These are phyloP conservation scores for Rhododendron ovatum DNA, from an alignment of 148 eudicot species.

Conservation along the genomic window DNA sequence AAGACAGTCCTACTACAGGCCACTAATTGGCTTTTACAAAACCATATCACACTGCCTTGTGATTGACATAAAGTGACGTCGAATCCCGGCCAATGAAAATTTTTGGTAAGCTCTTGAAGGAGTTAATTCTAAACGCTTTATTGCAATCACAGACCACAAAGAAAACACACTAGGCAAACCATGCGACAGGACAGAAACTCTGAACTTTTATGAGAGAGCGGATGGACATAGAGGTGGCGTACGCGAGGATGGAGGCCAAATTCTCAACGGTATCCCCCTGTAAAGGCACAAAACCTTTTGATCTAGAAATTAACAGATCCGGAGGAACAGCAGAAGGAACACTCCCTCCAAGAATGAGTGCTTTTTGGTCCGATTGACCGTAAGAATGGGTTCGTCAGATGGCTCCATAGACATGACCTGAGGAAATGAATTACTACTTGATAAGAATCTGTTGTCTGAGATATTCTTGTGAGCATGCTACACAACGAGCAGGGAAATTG, in stretches of 20 bases:
- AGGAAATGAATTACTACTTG: conserved; percentile 13
- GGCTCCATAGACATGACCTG: conserved; percentile 92
- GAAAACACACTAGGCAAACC: conserved; percentile 68
- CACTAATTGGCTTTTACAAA: neutral
- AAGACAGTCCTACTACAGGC: neutral
- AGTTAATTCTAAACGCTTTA: neutral
- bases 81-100: neutral
- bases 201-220: conserved; percentile 69
- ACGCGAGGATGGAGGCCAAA: conserved; percentile 68
- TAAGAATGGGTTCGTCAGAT: conserved; percentile 56
- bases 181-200: conserved; percentile 62
- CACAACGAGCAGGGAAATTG: conserved; percentile 3
- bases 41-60: neutral
- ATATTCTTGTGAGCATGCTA: conserved; percentile 8
- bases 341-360: conserved; percentile 89
- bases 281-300: conserved; percentile 40
- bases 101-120: neutral
- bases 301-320: conserved; percentile 40
- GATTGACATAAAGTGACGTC: neutral
- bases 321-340: conserved; percentile 82
- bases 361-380: conserved; percentile 63
- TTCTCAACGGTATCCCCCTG: conserved; percentile 51
- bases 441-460: neutral
- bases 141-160: neutral
- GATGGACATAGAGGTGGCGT: conserved; percentile 77